Evolutionary conservation across 805 yeast genomes (phyloP), one percentile per base, ranked within the genome.

Genomic region (Wickerhamomyces bisporus): DNA sequence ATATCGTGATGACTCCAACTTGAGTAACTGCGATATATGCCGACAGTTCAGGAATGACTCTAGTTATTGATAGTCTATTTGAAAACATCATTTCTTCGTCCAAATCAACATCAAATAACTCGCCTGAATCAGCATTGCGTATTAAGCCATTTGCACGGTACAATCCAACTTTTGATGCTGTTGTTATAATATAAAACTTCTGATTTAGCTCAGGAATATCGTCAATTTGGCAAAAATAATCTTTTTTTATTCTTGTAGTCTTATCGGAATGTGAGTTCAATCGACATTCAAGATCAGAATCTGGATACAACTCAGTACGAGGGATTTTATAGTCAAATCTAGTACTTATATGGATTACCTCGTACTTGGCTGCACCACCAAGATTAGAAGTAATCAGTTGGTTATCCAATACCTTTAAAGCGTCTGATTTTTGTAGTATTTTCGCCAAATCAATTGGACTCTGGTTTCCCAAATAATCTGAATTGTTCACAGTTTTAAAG

Each of bases 401-500:
- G 48, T 73, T 75, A 12, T 59, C 55, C 33, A 49, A 53, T 5
- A 57, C 44, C 26, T 64, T 71, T 11, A 77, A 56, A 2, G 68
- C 48, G 15, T 47, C 47, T 24, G 78, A 71, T 42, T 71, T 73
- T 28, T 55, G 53, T 6, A 65, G 43, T 0, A 75, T 60, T n/a
- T 58, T 49, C 5, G 49, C 39, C 0, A 50, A 40, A 10, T 57
- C 56, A 32, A 71, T 69, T 24, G 62, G 55, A 1, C 62, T 39
- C 42, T 52, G 47, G 3, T 55, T 52, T 38, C 77, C 75, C 36
- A 77, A 60, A 11, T 69, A 70, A n/a, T 59, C 51, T 3, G 77
- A 42, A 5, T 73, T 65, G 26, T 59, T 53, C 6, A 79, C 86
- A n/a, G 60, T 58, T 39, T 67, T 64, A 59, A 81, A 79, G 38